Evolutionary conservation across 768 basidiomycete species (phyloP), one percentile per base, ranked within the genome.

Genomic region (Tulasnella sp.): DNA sequence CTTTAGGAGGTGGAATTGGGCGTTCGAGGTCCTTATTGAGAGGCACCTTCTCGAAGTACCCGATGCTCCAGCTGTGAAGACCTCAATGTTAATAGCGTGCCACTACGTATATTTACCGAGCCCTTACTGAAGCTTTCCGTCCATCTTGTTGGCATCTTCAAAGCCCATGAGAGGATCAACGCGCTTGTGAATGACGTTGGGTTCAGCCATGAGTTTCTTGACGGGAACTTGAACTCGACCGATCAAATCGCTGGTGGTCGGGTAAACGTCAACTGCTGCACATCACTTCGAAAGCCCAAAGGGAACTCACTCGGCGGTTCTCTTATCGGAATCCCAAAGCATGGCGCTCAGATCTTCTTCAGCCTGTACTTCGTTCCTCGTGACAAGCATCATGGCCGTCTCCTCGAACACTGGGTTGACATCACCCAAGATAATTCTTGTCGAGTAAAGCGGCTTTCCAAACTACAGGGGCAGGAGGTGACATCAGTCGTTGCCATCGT

Each of bases 291-390:
- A 11, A 18, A 28, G 34, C 16, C 12, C 37, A 24, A 2, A 2
- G n/a, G 83, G 60, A 9, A 80, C 86, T 83, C 75, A 87, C 86
- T 89, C 88, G 42, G 87, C 86, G 48, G 82, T 83, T 46, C 84
- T 84, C 83, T 87, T 86, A 87, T 93, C 93, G 12, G 91, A 92
- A 83, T 94, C 93, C 92, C 92, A 94, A 2, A 94, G 85, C 87
- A 93, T 92, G 31, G 92, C 85, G 31, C 88, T 88, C 28, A 93
- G 85, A 77, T 87, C 87, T 85, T 95, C 94, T 80, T 91, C 89
- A 0, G 91, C 89, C 83, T 93, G 90, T 74, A 93, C 85, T 80
- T 93, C 93, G 72, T 92, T 89, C 58, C 89, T 88, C 8, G 90
- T 90, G 14, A 94, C 88, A 1, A 93, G 85, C 0, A 94, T 83